Evolutionary conservation across 768 basidiomycete species (phyloP).

Genomic region (Tylopilus rubrobrunneus): DNA sequence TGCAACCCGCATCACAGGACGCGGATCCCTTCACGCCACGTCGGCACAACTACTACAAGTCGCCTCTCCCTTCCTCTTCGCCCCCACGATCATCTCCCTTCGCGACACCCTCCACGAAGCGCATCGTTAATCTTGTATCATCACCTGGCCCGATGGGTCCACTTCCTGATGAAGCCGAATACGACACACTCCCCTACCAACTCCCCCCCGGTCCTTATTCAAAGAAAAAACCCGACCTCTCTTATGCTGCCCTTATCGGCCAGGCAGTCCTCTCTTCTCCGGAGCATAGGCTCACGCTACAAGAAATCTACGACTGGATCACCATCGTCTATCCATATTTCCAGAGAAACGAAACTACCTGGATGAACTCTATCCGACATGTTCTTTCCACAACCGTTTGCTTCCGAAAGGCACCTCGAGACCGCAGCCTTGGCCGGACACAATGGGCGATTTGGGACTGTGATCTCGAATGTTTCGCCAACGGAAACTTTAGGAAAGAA

Average conservation of each 20-base stretch:
- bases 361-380: conserved; percentile 99
- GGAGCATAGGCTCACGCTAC: conserved; percentile 80
- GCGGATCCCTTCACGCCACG: conserved; percentile 50
- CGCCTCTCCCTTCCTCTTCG: conserved; percentile 59
- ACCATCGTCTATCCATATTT: conserved; percentile 92
- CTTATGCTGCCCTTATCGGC: conserved; percentile 94
- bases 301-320: conserved; percentile 97
- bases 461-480: conserved; percentile 77
- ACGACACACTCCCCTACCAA: conserved; percentile 64
- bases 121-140: conserved; percentile 71
- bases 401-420: conserved; percentile 81
- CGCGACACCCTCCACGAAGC: conserved; percentile 55
- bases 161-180: conserved; percentile 59
- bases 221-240: conserved; percentile 73
- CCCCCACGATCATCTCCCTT: conserved; percentile 56
- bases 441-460: conserved; percentile 86
- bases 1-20: conserved; percentile 31
- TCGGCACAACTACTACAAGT: conserved; percentile 38
- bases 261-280: conserved; percentile 88
- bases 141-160: conserved; percentile 77
- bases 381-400: conserved; percentile 89
- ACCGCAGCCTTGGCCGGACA: conserved; percentile 74
- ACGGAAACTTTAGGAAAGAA: conserved; percentile 76
- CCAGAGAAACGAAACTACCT: conserved; percentile 88
- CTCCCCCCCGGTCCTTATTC: conserved; percentile 86